Evolutionary conservation across 2,329 filamentous ascomycete genomes (phyloP), one percentile per base, ranked within the genome.

Genomic region (Alternaria gaisen): DNA sequence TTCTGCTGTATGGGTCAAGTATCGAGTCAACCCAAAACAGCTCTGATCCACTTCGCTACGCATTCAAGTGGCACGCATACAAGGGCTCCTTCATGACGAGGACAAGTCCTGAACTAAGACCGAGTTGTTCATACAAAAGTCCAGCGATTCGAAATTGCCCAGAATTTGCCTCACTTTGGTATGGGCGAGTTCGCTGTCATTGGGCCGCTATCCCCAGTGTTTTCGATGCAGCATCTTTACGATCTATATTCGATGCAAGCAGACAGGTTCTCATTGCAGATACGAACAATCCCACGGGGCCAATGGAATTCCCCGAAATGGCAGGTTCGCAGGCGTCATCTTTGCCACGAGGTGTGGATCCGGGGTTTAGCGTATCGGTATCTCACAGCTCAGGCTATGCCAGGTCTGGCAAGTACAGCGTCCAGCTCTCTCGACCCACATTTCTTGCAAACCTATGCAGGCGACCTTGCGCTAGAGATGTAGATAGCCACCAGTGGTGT

Each of bases 391-490:
- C 18, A 18, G 16, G 46, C 46, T 48, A 48, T 34, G 34, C 46
- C 18, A 20, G 9, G 30, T 41, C 22, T 51, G 43, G 54, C 36
- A 56, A 51, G 26, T 56, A 26, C 28, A 20, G 18, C 44, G 54
- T 28, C 44, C 44, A 24, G 40, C 18, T 48, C 18, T 43, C n/a
- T 18, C 22, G 44, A 38, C 54, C 38, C 36, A 52, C 38, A 18
- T 52, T 18, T 52, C 30, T n/a, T 41, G 46, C 14, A 51, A 51
- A 56, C 36, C 46, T 34, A 36, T 36, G 11, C 26, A 40, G 26
- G 26, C 30, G 12, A 24, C 3, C 20, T 28, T 56, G 32, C 46
- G 20, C 44, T 34, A 42, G 20, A 42, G 11, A 14, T 22, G 41
- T 51, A 18, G 36, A 52, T 16, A 51, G 11, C 3, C 8, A 12